A percentile compares a stretch with the other conserved stretches of the same genome.
phyloP scores from a whole-genome alignment of 306 rosid genomes.

The Cicer yamashitae region DNA sequence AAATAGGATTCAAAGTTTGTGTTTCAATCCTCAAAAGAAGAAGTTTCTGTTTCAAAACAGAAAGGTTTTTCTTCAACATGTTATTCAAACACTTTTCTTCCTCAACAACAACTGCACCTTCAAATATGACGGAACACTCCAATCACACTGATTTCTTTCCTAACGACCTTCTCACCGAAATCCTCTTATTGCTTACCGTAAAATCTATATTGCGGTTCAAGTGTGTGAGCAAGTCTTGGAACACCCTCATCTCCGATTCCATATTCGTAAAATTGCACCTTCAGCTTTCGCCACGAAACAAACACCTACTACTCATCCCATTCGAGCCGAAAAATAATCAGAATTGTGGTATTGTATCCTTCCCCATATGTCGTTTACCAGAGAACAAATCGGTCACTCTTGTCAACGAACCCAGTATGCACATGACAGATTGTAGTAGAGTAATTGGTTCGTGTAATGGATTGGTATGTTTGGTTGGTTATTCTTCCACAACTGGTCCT shows the following conservation, averaged over 20 bases:
- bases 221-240: neutral
- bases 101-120: neutral
- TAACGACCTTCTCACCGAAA: neutral
- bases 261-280: neutral
- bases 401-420: neutral
- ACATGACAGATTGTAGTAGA: neutral
- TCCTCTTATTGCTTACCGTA: neutral
- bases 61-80: no score
- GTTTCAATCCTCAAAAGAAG: neutral
- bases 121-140: neutral
- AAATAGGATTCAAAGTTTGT: no score
- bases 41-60: no score
- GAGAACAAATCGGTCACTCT: neutral
- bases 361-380: neutral
- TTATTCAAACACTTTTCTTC: no score
- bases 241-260: neutral
- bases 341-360: neutral
- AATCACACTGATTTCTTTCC: neutral
- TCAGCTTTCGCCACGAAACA: neutral
- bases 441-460: slow-evolving; percentile 5
- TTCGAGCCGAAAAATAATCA: no score
- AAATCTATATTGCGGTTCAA: neutral
- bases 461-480: neutral
- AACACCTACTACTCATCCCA: neutral
- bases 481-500: neutral